phyloP scores from a whole-genome alignment of 202 grass and related monocot genomes.

The Zizania palustris region DNA sequence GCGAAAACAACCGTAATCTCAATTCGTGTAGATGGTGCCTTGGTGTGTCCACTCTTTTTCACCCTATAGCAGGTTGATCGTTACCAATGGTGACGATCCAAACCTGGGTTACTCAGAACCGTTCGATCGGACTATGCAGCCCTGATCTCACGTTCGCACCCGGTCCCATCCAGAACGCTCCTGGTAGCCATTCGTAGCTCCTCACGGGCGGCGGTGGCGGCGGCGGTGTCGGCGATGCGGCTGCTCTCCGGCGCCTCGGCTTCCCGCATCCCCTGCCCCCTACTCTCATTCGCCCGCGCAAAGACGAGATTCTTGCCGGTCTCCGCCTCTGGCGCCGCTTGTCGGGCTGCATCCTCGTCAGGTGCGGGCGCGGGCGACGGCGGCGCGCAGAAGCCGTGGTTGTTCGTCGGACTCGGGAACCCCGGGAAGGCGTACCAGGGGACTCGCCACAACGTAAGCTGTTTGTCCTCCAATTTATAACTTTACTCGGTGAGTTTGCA shows the following conservation, averaged over 20 bases:
- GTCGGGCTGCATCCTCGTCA: constrained; percentile 44
- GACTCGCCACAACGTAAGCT: constrained; percentile 87
- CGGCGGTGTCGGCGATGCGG: constrained; percentile 48
- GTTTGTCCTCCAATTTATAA: neutral
- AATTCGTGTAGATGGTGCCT: too few species aligned
- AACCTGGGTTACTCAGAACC: neutral
- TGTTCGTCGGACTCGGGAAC: constrained; percentile 89
- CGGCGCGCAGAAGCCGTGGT: constrained; percentile 65
- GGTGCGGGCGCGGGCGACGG: constrained; percentile 35
- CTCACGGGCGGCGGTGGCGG: neutral
- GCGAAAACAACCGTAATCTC: too few species aligned
- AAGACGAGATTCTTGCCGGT: constrained; percentile 41
- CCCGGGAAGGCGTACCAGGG: constrained; percentile 82
- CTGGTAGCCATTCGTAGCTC: neutral
- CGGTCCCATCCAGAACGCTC: neutral
- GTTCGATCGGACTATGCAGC: neutral
- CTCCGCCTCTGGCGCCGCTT: constrained; percentile 31
- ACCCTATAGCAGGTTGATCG: too few species aligned
- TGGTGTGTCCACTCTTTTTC: too few species aligned
- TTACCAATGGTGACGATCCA: too few species aligned
- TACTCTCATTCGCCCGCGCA: constrained; percentile 26
- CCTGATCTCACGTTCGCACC: too few species aligned
- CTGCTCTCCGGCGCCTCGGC: constrained; percentile 49
- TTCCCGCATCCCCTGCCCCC: constrained; percentile 37
- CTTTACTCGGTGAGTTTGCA: constrained; percentile 4